phyloP scores from a whole-genome alignment of 768 basidiomycete species.

The Lentinula sp. region DNA sequence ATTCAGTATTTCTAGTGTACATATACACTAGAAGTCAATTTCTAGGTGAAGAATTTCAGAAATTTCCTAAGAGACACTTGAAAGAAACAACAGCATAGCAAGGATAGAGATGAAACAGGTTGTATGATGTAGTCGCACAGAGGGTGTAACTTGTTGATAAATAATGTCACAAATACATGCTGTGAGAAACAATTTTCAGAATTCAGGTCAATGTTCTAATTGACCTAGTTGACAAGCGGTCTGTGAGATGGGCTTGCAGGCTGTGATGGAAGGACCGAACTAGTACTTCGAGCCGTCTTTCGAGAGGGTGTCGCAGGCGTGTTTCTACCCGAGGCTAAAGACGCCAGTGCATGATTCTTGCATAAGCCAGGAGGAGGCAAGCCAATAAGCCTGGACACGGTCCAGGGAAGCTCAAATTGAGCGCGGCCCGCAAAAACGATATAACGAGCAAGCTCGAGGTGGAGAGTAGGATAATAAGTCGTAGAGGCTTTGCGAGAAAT shows the following conservation, averaged over 20 bases:
- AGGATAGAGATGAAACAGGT: background rate
- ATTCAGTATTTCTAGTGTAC: no score
- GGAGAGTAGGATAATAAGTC: conserved; percentile 89
- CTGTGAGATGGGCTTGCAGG: background rate
- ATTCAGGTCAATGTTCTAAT: background rate
- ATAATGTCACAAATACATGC: background rate
- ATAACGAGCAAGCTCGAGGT: conserved; percentile 91
- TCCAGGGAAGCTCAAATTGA: conserved; percentile 76
- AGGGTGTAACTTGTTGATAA: no score
- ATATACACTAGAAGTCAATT: no score
- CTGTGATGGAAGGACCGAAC: background rate
- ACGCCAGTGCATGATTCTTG: conserved; percentile 27
- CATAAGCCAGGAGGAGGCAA: conserved; percentile 62
- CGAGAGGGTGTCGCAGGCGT: conserved; percentile 7
- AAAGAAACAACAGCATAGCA: no score
- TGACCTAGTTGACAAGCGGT: background rate
- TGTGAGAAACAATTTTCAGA: background rate
- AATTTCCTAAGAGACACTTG: no score
- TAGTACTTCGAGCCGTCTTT: background rate
- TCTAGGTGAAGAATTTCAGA: no score
- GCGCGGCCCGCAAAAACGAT: conserved; percentile 59
- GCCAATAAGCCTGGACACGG: conserved; percentile 74
- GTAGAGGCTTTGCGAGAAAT: conserved; percentile 93
- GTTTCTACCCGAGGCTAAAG: conserved; percentile 12
- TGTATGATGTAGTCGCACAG: background rate